Conservation (phyloP, 257 asterid species). For the Coffea eugenioides region DNA sequence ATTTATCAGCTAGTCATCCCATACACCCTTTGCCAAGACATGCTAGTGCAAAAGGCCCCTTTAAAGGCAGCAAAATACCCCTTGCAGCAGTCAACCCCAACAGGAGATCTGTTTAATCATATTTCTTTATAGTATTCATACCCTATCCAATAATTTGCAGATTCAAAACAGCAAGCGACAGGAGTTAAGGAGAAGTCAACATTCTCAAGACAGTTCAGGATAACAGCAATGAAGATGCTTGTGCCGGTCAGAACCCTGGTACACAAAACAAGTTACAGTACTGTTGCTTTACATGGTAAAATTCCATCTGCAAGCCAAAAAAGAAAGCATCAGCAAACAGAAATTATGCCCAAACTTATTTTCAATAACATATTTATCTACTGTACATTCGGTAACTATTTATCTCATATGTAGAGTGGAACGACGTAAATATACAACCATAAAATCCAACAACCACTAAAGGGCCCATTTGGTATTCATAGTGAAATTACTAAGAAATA, state of each 20-base stretch:
- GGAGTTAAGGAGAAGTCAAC: neutral
- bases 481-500: neutral
- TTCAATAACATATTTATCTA: neutral
- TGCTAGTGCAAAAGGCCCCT: conserved; percentile 2
- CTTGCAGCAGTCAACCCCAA: neutral
- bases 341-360: neutral
- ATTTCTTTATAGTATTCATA: neutral
- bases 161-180: neutral
- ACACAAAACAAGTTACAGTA: neutral
- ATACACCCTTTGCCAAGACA: neutral
- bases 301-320: conserved; percentile 23
- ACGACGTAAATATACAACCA: neutral
- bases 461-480: neutral
- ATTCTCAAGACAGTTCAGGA: neutral
- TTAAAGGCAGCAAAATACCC: neutral
- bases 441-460: neutral
- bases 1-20: neutral
- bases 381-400: neutral
- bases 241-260: neutral
- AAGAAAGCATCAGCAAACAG: neutral
- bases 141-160: neutral
- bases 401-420: neutral
- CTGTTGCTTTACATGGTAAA: neutral
- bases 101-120: neutral
- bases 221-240: neutral